Percentiles rank a stretch among this genome's conserved stretches.
Conservation (phyloP, 176 grass and related monocot species). For the Carex scoparia region DNA sequence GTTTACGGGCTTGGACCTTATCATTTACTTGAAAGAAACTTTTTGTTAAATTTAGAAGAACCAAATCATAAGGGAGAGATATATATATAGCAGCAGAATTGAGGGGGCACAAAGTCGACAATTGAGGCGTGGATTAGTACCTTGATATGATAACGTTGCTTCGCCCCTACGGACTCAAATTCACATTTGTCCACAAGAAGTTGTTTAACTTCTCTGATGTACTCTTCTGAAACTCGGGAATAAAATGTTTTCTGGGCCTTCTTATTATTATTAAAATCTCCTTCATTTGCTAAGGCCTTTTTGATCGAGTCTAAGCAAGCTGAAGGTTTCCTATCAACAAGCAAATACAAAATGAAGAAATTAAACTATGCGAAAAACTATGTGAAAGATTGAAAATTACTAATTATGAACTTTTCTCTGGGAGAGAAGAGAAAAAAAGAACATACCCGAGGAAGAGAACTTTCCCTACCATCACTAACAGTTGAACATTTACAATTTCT, state of each 20-base stretch:
- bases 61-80: background rate
- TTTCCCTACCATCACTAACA: slow-evolving; percentile 29
- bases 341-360: background rate
- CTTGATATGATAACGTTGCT: slow-evolving; percentile 33
- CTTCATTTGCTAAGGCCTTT: background rate
- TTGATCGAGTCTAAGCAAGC: slow-evolving; percentile 19
- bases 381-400: background rate
- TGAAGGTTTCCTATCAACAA: slow-evolving; percentile 8
- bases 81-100: background rate
- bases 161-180: slow-evolving; percentile 22
- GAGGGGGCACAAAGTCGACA: background rate
- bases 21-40: background rate
- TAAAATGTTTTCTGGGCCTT: slow-evolving; percentile 2
- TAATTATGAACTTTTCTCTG: background rate
- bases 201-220: slow-evolving; percentile 18
- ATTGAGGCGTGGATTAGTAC: slow-evolving; percentile 3
- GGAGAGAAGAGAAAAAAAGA: background rate
- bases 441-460: slow-evolving; percentile 31
- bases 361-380: background rate
- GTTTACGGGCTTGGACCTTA: too few species aligned
- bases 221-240: slow-evolving; percentile 11
- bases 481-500: background rate
- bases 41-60: background rate
- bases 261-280: background rate
- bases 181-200: slow-evolving; percentile 9